A percentile compares a stretch with the other conserved stretches of the same genome.
Evolutionary conservation across 805 yeast genomes (phyloP).

Genomic region (Zygosaccharomyces pseudorouxii): DNA sequence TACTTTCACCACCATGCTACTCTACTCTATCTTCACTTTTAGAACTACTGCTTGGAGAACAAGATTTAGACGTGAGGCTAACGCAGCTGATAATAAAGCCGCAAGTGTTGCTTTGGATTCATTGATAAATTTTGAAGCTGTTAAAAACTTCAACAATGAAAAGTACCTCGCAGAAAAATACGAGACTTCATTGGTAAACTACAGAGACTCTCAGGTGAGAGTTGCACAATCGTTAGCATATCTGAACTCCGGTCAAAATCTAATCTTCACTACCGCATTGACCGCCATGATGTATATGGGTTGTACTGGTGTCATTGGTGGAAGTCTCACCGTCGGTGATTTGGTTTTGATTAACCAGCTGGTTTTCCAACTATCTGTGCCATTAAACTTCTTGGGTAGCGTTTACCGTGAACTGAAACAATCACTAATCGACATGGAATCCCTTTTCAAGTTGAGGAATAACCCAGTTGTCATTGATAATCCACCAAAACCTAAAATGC

Average conservation of each 20-base stretch:
- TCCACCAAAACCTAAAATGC: slow-evolving; percentile 54
- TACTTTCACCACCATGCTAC: slow-evolving; percentile 81
- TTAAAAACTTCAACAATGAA: slow-evolving; percentile 92
- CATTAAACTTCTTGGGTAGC: slow-evolving; percentile 89
- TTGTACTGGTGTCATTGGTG: slow-evolving; percentile 83
- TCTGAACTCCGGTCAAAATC: slow-evolving; percentile 72
- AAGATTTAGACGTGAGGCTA: slow-evolving; percentile 80
- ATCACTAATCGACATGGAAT: slow-evolving; percentile 91
- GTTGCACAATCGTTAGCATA: slow-evolving; percentile 82
- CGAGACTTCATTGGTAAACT: slow-evolving; percentile 64
- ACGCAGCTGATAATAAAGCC: slow-evolving; percentile 91
- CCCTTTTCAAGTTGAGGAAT: slow-evolving; percentile 78
- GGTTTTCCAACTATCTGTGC: slow-evolving; percentile 93
- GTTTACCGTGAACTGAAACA: slow-evolving; percentile 94
- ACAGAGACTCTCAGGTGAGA: slow-evolving; percentile 65
- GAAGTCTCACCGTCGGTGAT: slow-evolving; percentile 86
- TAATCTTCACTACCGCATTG: slow-evolving; percentile 80
- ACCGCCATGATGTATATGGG: slow-evolving; percentile 99
- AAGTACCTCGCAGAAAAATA: slow-evolving; percentile 72
- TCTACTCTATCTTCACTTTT: slow-evolving; percentile 83
- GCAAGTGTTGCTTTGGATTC: slow-evolving; percentile 93
- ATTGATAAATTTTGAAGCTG: slow-evolving; percentile 88
- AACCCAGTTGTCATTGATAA: slow-evolving; percentile 65
- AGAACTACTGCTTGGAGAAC: slow-evolving; percentile 96
- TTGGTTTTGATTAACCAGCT: slow-evolving; percentile 90